Conservation (phyloP, 202 grass and related monocot genomes). For the Zoysia matrella region DNA sequence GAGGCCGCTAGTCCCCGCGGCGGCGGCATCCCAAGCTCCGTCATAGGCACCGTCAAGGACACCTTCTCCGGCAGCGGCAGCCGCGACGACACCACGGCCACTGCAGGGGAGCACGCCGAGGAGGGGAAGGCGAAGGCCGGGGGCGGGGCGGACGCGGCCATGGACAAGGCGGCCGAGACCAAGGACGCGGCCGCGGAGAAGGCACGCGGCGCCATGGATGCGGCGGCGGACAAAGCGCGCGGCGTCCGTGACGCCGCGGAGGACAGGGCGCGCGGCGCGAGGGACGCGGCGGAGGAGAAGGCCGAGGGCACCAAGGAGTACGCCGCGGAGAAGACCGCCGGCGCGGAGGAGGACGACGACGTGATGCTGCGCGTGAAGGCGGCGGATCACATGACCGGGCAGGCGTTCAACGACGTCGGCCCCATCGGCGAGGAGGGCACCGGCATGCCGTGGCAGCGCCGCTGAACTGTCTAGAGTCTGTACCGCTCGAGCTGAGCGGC, state of each 20-base stretch:
- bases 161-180: conserved; percentile 27
- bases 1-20: conserved; percentile 1
- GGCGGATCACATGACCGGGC: conserved; percentile 72
- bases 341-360: conserved; percentile 40
- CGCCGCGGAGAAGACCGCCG: neutral
- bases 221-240: neutral
- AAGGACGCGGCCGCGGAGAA: conserved; percentile 36
- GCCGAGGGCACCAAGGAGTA: conserved; percentile 26
- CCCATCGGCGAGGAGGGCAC: conserved; percentile 57
- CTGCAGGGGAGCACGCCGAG: conserved; percentile 25
- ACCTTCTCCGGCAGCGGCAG: conserved; percentile 21
- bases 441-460: conserved; percentile 14
- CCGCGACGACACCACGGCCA: neutral
- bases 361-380: conserved; percentile 60
- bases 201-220: conserved; percentile 35
- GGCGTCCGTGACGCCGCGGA: conserved; percentile 11
- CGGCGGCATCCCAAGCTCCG: conserved; percentile 40
- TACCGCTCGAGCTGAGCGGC: neutral
- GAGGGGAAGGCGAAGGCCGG: conserved; percentile 47
- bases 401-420: conserved; percentile 62
- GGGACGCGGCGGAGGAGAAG: conserved; percentile 24
- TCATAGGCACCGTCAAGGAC: conserved; percentile 49
- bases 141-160: conserved; percentile 30
- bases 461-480: neutral
- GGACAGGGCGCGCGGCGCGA: neutral